Percentiles rank a stretch among this genome's conserved stretches.
These are phyloP conservation scores for Aspergillus tanneri DNA, from an alignment of 2,329 filamentous ascomycete genomes.

Conservation along the genomic window DNA sequence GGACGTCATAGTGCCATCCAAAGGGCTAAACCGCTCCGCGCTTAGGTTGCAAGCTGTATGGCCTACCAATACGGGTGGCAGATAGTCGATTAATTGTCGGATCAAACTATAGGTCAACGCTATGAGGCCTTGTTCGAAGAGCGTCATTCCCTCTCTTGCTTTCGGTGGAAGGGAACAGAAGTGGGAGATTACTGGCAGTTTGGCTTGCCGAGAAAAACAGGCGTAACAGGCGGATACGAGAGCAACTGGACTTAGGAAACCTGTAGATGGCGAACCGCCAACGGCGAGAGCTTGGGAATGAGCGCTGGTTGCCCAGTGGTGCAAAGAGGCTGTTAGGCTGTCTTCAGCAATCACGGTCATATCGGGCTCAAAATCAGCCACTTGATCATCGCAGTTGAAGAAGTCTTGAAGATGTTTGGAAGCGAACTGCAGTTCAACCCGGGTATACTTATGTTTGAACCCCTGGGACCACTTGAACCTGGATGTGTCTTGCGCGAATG, in stretches of 20 bases:
- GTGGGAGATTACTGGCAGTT: conserved; percentile 37
- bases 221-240: conserved; percentile 37
- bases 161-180: conserved; percentile 34
- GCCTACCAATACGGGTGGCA: conserved; percentile 38
- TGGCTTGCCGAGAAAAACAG: conserved; percentile 29
- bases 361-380: conserved; percentile 29
- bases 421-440: conserved; percentile 34
- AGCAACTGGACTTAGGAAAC: conserved; percentile 28
- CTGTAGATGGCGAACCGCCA: conserved; percentile 28
- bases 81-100: conserved; percentile 38
- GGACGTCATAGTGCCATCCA: conserved; percentile 35
- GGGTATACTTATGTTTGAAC: conserved; percentile 36
- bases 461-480: conserved; percentile 31
- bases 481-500: conserved; percentile 23
- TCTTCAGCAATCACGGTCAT: conserved; percentile 29
- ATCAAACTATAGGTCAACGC: conserved; percentile 41
- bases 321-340: conserved; percentile 29
- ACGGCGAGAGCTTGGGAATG: conserved; percentile 36
- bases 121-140: conserved; percentile 34
- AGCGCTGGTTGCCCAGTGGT: conserved; percentile 35
- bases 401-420: conserved; percentile 38
- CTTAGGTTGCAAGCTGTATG: conserved; percentile 36
- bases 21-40: conserved; percentile 33
- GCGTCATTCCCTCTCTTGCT: conserved; percentile 22
- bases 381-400: conserved; percentile 38